phyloP scores from a whole-genome alignment of 2,329 filamentous ascomycete genomes.

The Sporothrix brunneoviolacea region DNA sequence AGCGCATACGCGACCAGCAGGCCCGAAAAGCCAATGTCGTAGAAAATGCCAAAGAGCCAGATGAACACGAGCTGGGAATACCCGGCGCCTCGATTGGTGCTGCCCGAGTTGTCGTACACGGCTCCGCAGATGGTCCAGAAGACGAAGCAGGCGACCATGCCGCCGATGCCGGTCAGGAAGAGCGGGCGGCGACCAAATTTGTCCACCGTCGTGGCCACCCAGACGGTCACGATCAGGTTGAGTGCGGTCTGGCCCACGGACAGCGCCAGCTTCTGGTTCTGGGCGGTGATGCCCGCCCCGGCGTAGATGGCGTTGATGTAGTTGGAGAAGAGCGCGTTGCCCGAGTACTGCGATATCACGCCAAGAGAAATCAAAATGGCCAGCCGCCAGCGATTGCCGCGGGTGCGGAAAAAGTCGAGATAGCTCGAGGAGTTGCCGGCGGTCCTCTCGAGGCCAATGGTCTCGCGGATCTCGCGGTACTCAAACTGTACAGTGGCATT shows the following conservation, averaged over 20 bases:
- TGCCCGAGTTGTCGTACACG: conserved; percentile 40
- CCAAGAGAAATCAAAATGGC: conserved; percentile 56
- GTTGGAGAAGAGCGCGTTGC: conserved; percentile 61
- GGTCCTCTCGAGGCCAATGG: conserved; percentile 52
- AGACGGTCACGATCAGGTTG: conserved; percentile 49
- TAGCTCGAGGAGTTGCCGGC: conserved; percentile 47
- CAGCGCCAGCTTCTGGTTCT: conserved; percentile 47
- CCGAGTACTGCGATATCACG: conserved; percentile 61
- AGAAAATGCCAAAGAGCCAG: conserved; percentile 53
- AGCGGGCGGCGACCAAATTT: conserved; percentile 46
- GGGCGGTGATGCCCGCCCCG: conserved; percentile 51
- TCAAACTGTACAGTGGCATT: conserved; percentile 60
- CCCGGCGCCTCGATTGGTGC: conserved; percentile 39
- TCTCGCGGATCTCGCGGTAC: conserved; percentile 59
- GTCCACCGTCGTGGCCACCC: conserved; percentile 44
- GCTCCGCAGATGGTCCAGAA: conserved; percentile 48
- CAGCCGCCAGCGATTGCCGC: conserved; percentile 58
- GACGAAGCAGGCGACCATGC: conserved; percentile 39
- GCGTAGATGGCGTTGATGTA: conserved; percentile 58
- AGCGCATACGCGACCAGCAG: conserved; percentile 52
- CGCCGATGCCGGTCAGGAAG: conserved; percentile 44
- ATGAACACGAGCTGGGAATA: conserved; percentile 51
- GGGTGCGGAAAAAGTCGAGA: conserved; percentile 53
- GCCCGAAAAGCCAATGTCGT: conserved; percentile 54
- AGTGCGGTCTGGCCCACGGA: conserved; percentile 54